phyloP scores from a whole-genome alignment of 169 alveolate genomes.

The Toxoplasma gondii region DNA sequence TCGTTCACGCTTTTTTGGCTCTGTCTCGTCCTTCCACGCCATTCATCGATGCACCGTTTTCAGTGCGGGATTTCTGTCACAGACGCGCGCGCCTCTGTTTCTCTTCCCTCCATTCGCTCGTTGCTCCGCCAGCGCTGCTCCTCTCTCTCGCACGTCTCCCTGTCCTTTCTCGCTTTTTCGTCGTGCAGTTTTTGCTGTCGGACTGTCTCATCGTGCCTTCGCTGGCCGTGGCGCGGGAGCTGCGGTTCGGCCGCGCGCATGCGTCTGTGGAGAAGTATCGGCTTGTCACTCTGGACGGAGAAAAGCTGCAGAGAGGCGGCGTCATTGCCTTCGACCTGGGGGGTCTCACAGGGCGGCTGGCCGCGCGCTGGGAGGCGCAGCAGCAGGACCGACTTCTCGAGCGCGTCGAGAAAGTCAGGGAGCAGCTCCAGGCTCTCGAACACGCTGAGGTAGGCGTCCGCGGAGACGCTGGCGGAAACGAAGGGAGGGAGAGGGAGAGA shows the following conservation, averaged over 20 bases:
- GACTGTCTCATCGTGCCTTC: conserved; percentile 54
- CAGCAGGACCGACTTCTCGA: conserved; percentile 7
- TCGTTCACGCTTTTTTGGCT: too few relatives aligned
- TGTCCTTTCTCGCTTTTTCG: neutral
- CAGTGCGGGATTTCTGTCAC: too few relatives aligned
- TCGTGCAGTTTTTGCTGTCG: conserved; percentile 39
- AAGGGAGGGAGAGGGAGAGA: neutral
- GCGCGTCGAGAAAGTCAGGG: neutral
- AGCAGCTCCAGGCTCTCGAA: neutral
- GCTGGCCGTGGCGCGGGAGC: conserved; percentile 42
- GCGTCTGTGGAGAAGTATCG: neutral
- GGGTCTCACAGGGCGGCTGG: conserved; percentile 21
- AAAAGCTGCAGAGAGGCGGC: conserved; percentile 50
- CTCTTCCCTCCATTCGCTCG: too few relatives aligned
- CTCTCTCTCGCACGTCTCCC: neutral
- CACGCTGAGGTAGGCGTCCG: neutral
- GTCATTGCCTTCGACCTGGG: conserved; percentile 25
- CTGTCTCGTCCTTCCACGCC: too few relatives aligned
- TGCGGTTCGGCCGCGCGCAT: neutral
- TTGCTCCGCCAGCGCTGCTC: too few relatives aligned
- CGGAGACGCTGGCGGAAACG: neutral
- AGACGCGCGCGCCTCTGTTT: too few relatives aligned
- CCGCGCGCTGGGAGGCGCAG: conserved; percentile 30
- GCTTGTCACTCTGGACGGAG: conserved; percentile 40
- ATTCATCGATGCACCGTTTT: too few relatives aligned